Base-by-base conservation (phyloP, 2,329 filamentous ascomycete genomes). In the Aspergillus fumigatiaffinis region DNA sequence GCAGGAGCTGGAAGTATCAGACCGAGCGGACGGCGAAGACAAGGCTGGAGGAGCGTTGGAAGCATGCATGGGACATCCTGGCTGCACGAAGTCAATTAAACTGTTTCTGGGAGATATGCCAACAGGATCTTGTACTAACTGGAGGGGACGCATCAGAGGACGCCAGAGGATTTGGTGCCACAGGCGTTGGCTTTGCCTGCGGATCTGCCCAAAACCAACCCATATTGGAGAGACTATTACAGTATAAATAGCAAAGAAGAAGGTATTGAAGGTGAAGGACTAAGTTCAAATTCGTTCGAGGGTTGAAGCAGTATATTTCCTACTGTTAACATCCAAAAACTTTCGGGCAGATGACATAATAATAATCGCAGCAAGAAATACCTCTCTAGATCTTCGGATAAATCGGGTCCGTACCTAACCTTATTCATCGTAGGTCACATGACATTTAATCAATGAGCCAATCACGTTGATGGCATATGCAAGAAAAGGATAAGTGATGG, bases 131-230 rank as follows among this genome's bases (percentile, higher is more conserved):
- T 50, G 20, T 54, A 71, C 79, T 61, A 78, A 86, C 84, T 50
- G 84, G 84, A 76, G 83, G 82, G 65, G 80, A 72, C 55, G 78
- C 78, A 64, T 75, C 74, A 51, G 78, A 72, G 60, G 70, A 70
- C 32, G 80, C 76, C 60, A 79, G 72, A 58, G 76, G 77, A 67
- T 80, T 81, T 60, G 80, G 79, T 60, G 79, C 77, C 65, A 66
- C 63, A 61, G 75, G 71, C 57, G 68, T 67, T 49, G 72, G 59
- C 55, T 72, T 71, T 54, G 77, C 64, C 54, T 73, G 71, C 21
- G 77, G 68, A 59, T 88, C 84, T 75, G 85, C 84, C 86, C 86
- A 89, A 67, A 89, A 88, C 86, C 86, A 89, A 68, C 86, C 86
- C 86, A 88, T 88, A 57, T 65, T 68, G 59, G 55, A 54, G 8